A percentile compares a stretch with the other conserved stretches of the same genome.
These are phyloP conservation scores for Aspergillus sp. DNA, from an alignment of 2,329 filamentous ascomycete genomes.

Conservation along the genomic window DNA sequence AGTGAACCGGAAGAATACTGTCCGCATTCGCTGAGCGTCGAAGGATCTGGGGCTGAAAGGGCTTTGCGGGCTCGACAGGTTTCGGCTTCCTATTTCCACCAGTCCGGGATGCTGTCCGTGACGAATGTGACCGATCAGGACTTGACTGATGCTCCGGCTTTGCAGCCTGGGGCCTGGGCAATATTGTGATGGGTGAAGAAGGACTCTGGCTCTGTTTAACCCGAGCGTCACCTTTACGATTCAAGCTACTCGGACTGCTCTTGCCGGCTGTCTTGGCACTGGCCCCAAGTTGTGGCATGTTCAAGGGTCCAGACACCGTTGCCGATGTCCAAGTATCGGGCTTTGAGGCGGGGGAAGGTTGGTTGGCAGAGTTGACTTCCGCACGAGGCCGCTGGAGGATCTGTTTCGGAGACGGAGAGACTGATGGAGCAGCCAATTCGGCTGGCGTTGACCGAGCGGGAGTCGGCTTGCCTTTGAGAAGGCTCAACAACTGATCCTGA, in stretches of 20 bases:
- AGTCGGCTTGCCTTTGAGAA: conserved; percentile 28
- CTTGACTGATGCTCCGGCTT: conserved; percentile 25
- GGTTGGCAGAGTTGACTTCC: conserved; percentile 14
- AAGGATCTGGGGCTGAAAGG: conserved; percentile 55
- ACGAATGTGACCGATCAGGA: conserved; percentile 2
- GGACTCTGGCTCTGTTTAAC: conserved; percentile 19
- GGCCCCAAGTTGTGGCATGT: conserved; percentile 39
- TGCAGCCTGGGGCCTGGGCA: conserved; percentile 33
- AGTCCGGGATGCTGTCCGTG: conserved; percentile 10
- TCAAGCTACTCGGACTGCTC: conserved; percentile 21
- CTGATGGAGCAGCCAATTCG: conserved; percentile 48
- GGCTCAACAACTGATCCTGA: conserved; percentile 36
- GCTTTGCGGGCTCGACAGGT: conserved; percentile 38
- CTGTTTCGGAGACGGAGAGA: conserved; percentile 31
- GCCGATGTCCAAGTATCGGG: conserved; percentile 32
- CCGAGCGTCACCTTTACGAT: conserved; percentile 21
- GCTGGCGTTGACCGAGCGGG: conserved; percentile 35
- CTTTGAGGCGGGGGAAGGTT: conserved; percentile 13
- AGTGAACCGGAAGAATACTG: conserved; percentile 25
- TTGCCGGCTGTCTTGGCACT: conserved; percentile 26
- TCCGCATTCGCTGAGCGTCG: conserved; percentile 48
- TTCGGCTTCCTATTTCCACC: conserved; percentile 20
- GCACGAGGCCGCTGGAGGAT: conserved; percentile 32
- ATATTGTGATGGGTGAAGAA: conserved; percentile 38
- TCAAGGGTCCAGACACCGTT: conserved; percentile 41